A percentile compares a stretch with the other conserved stretches of the same genome.
phyloP scores from a whole-genome alignment of 139 green algal species.

The Desmodesmus armatus region DNA sequence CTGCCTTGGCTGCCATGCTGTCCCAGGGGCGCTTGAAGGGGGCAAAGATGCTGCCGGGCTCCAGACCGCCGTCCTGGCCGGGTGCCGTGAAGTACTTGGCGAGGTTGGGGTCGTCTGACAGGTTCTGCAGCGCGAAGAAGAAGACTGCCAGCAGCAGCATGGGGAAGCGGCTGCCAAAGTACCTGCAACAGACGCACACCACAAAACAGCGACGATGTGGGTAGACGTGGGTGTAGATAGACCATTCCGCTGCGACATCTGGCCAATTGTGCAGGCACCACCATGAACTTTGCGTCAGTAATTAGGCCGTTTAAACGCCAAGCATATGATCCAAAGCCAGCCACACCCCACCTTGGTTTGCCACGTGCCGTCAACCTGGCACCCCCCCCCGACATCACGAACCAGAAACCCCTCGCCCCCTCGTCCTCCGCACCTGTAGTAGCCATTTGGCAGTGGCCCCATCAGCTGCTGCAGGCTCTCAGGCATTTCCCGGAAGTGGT shows the following conservation, averaged over 20 bases:
- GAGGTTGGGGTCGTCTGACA: conserved; percentile 65
- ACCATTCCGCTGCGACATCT: too few species aligned
- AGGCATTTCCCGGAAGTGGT: conserved; percentile 96
- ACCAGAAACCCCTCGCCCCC: neutral
- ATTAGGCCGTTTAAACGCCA: too few species aligned
- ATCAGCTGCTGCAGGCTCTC: conserved; percentile 74
- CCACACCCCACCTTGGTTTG: too few species aligned
- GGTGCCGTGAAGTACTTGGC: conserved; percentile 72
- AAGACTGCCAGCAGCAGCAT: conserved; percentile 87
- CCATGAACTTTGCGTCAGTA: neutral
- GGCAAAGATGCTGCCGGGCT: too few species aligned
- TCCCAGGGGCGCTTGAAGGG: conserved; percentile 45
- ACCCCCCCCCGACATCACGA: neutral
- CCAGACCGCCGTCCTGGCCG: neutral
- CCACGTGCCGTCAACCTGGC: too few species aligned
- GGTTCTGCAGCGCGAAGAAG: conserved; percentile 76
- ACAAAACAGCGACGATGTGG: neutral
- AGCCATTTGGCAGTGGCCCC: conserved; percentile 77
- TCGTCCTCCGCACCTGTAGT: conserved; percentile 56
- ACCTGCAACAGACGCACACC: conserved; percentile 54
- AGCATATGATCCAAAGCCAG: too few species aligned
- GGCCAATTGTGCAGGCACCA: too few species aligned
- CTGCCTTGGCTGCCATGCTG: conserved; percentile 26
- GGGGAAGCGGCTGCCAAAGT: conserved; percentile 90
- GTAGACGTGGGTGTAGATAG: neutral